Percentiles rank a stretch among this genome's conserved stretches.
phyloP scores from a whole-genome alignment of 73 alveolate genomes.

The Tetrahymena malaccensis region DNA sequence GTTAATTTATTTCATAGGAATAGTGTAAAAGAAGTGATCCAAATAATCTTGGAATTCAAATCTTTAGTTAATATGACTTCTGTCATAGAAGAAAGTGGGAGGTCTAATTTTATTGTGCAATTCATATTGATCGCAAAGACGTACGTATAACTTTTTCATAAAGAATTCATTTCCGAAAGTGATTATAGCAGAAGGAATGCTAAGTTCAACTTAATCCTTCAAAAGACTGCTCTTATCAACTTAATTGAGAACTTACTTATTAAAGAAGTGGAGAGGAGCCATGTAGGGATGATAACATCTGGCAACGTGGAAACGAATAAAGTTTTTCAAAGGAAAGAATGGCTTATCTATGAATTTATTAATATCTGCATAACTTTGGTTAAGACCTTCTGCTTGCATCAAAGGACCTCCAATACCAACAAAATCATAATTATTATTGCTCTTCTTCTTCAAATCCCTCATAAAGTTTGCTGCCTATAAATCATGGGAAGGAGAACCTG shows the following conservation, averaged over 20 bases:
- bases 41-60: neutral
- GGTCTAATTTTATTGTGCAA: constrained; percentile 26
- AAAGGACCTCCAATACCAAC: constrained; percentile 39
- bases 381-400: constrained; percentile 33
- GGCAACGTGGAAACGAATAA: constrained; percentile 11
- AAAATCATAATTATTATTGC: constrained; percentile 17
- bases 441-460: neutral
- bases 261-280: constrained; percentile 13
- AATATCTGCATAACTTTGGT: constrained; percentile 14
- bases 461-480: neutral
- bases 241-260: constrained; percentile 23
- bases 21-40: constrained; percentile 31
- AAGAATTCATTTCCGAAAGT: constrained; percentile 40
- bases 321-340: constrained; percentile 36
- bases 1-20: constrained; percentile 19
- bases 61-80: neutral
- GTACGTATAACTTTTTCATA: constrained; percentile 17
- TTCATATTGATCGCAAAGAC: constrained; percentile 16
- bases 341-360: constrained; percentile 23
- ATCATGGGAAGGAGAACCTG: constrained; percentile 1
- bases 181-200: constrained; percentile 18
- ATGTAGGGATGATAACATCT: constrained; percentile 29
- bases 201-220: constrained; percentile 5
- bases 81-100: constrained; percentile 37
- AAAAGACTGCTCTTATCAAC: constrained; percentile 3